These are phyloP conservation scores for Diospyros lotus DNA, from an alignment of 148 eudicot species.

Conservation along the genomic window DNA sequence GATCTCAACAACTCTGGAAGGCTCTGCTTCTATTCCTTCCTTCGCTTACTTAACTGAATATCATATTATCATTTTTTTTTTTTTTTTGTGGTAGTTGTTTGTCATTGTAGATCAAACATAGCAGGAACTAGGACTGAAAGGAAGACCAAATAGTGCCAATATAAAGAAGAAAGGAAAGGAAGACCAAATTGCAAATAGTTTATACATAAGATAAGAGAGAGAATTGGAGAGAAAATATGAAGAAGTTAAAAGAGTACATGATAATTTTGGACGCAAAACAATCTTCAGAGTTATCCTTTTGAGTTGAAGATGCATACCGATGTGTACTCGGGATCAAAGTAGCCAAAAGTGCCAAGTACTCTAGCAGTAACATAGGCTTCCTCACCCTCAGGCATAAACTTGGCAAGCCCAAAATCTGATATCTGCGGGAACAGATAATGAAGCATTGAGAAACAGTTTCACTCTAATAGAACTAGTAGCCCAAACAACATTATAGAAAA, in stretches of 20 bases:
- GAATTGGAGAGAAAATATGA: neutral
- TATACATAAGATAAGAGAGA: neutral
- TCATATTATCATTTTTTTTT: neutral
- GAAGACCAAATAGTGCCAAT: no score
- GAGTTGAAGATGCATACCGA: conserved; percentile 42
- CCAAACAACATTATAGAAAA: neutral
- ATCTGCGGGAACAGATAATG: conserved; percentile 35
- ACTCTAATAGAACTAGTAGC: neutral
- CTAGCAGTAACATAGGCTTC: conserved; percentile 72
- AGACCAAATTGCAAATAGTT: neutral
- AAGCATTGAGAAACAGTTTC: neutral
- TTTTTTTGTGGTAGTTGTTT: neutral
- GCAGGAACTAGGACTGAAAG: neutral
- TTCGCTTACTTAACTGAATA: neutral
- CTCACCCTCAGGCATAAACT: conserved; percentile 92
- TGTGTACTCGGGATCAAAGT: conserved; percentile 90
- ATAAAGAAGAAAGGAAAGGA: neutral
- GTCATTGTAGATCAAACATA: neutral
- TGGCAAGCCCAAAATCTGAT: conserved; percentile 94
- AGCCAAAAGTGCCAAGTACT: conserved; percentile 92
- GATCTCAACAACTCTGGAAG: neutral
- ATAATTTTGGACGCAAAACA: neutral
- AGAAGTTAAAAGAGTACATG: neutral
- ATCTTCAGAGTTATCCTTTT: neutral
- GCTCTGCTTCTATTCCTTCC: neutral